Evolutionary conservation across 768 basidiomycete genomes (phyloP).

Genomic region (Stropharia rugosoannulata): DNA sequence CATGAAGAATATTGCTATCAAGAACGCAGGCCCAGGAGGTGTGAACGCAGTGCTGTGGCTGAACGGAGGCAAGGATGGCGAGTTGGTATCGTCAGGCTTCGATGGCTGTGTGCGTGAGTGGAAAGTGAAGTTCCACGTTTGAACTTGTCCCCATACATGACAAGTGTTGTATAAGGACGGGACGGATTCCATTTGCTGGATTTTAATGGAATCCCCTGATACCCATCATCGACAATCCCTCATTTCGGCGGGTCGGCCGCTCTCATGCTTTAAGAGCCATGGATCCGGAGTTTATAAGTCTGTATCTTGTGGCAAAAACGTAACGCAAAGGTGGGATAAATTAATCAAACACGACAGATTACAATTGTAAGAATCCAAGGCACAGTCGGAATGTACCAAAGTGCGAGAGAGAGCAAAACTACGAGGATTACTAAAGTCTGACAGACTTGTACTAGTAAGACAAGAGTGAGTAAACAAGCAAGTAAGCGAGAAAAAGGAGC

Average conservation of each 20-base stretch:
- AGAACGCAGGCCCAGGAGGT: constrained; percentile 85
- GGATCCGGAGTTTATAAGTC: no score
- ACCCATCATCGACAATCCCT: no score
- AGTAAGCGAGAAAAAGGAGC: not conserved
- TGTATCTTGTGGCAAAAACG: no score
- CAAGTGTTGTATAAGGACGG: not conserved
- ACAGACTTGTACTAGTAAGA: not conserved
- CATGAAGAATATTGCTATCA: constrained; percentile 74
- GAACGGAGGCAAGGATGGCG: constrained; percentile 44
- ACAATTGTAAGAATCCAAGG: not conserved
- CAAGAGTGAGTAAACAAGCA: not conserved
- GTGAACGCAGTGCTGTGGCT: constrained; percentile 83
- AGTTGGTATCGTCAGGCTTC: constrained; percentile 71
- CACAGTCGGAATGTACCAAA: not conserved
- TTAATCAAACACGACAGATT: no score
- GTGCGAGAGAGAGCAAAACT: no score
- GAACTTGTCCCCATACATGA: not conserved
- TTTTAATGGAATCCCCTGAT: no score
- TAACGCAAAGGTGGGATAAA: no score
- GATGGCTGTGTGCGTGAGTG: constrained; percentile 81
- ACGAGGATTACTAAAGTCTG: no score
- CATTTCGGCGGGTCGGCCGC: no score
- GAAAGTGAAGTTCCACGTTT: constrained; percentile 53
- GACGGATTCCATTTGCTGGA: no score
- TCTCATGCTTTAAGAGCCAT: no score